Percentiles rank a stretch among this genome's conserved stretches.
Conservation (phyloP, 2,329 filamentous ascomycete species). For the Didymella sp. region DNA sequence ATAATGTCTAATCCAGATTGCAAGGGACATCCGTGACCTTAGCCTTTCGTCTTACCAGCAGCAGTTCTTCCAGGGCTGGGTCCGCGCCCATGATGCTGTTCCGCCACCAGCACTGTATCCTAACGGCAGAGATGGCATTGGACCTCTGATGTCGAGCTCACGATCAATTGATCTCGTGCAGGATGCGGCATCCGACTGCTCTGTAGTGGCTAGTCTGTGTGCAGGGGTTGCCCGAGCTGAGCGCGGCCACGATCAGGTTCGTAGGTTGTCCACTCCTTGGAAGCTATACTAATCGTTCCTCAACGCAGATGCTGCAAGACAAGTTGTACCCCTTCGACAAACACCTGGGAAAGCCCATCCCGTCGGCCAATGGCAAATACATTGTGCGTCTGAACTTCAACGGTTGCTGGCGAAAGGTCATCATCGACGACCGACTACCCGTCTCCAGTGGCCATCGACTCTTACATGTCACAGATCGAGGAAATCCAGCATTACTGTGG, state of each 20-base stretch:
- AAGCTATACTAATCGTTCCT: constrained; percentile 18
- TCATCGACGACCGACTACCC: constrained; percentile 88
- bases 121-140: constrained; percentile 36
- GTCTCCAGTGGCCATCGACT: constrained; percentile 75
- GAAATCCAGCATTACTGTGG: constrained; percentile 83
- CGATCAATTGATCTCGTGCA: constrained; percentile 83
- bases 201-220: constrained; percentile 93
- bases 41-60: constrained; percentile 76
- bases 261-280: constrained; percentile 19
- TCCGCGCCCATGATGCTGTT: constrained; percentile 74
- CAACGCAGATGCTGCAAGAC: constrained; percentile 69
- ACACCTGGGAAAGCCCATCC: constrained; percentile 59
- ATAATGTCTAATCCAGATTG: neutral
- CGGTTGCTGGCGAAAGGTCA: constrained; percentile 84
- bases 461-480: constrained; percentile 86
- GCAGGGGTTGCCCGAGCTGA: constrained; percentile 75
- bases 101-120: constrained; percentile 52
- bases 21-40: constrained; percentile 69
- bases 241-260: constrained; percentile 72
- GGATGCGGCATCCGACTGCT: constrained; percentile 95
- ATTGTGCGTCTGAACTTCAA: constrained; percentile 95
- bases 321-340: constrained; percentile 79
- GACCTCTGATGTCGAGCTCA: constrained; percentile 64
- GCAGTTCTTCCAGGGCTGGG: constrained; percentile 83
- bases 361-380: constrained; percentile 86